phyloP scores from a whole-genome alignment of 192 early-diverging fungal species.

The Podila epigama region DNA sequence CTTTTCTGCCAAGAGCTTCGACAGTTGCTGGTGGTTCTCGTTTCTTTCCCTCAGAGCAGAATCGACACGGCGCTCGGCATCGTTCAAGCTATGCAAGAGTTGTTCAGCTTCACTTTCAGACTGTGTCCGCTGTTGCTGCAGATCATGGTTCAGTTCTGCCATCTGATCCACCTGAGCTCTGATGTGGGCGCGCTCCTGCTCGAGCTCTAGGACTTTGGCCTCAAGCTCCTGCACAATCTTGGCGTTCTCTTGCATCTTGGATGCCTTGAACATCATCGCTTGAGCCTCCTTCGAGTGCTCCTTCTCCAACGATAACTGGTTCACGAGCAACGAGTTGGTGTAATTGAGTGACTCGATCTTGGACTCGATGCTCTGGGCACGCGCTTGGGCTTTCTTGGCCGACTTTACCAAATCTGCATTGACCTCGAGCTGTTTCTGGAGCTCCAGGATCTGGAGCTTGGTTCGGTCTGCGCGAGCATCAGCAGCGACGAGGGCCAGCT shows the following conservation, averaged over 20 bases:
- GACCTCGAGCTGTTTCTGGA: constrained; percentile 13
- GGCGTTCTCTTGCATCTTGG: neutral
- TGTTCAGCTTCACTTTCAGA: constrained; percentile 4
- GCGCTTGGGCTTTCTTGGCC: constrained; percentile 17
- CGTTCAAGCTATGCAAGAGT: neutral
- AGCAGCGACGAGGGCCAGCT: constrained; percentile 3
- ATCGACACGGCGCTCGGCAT: constrained; percentile 15
- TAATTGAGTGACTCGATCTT: constrained; percentile 50
- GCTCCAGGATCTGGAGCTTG: constrained; percentile 7
- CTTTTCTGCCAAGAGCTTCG: constrained; percentile 9
- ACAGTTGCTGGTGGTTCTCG: constrained; percentile 2
- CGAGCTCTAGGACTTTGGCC: constrained; percentile 1
- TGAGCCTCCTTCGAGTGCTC: constrained; percentile 33
- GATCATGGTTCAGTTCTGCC: constrained; percentile 3
- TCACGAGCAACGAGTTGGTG: constrained; percentile 45
- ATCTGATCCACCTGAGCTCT: constrained; percentile 7
- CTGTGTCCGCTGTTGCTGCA: constrained; percentile 2
- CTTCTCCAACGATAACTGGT: constrained; percentile 37
- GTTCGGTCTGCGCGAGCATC: neutral
- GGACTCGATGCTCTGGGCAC: constrained; percentile 2
- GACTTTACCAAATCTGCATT: constrained; percentile 10
- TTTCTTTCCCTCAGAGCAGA: neutral
- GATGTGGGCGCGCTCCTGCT: constrained; percentile 2
- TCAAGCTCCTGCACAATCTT: neutral
- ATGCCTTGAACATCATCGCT: neutral